A percentile compares a stretch with the other conserved stretches of the same genome.
phyloP scores from a whole-genome alignment of 1,284 basidiomycete species.

The Tylopilus sp. region DNA sequence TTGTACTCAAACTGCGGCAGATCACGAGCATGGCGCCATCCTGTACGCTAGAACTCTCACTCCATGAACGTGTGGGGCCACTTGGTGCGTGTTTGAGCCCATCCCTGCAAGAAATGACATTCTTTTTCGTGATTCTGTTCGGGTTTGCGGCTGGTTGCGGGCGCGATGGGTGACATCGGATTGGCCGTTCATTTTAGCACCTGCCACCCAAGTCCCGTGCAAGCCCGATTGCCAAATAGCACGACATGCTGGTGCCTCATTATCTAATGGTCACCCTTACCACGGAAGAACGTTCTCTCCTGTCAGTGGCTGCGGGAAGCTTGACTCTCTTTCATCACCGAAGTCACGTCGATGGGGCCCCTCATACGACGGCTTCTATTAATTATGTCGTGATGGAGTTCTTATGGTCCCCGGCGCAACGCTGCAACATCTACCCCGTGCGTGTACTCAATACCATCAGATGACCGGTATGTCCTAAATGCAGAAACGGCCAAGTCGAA shows the following conservation, averaged over 20 bases:
- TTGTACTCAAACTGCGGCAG: not conserved
- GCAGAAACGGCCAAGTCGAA: not conserved
- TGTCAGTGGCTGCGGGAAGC: not conserved
- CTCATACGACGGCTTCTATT: not conserved
- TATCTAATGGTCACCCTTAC: not conserved
- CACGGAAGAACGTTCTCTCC: not conserved
- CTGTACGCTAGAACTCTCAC: slow-evolving; percentile 4
- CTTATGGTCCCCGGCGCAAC: not conserved
- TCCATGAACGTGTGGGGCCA: not conserved
- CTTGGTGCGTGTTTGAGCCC: not conserved
- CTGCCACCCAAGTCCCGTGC: not conserved
- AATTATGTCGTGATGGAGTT: not conserved
- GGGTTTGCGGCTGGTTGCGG: not conserved
- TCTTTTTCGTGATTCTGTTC: not conserved
- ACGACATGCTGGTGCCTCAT: not conserved
- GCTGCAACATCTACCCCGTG: not conserved
- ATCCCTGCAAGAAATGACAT: not conserved
- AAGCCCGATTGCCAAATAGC: not conserved
- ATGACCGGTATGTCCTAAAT: not conserved
- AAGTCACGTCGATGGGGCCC: not conserved
- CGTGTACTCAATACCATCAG: not conserved
- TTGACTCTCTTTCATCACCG: not conserved
- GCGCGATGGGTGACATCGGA: not conserved
- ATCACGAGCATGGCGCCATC: not conserved
- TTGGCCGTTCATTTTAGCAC: not conserved